These are phyloP conservation scores for Leccinum obscurum DNA, from an alignment of 768 basidiomycete genomes.

Conservation along the genomic window DNA sequence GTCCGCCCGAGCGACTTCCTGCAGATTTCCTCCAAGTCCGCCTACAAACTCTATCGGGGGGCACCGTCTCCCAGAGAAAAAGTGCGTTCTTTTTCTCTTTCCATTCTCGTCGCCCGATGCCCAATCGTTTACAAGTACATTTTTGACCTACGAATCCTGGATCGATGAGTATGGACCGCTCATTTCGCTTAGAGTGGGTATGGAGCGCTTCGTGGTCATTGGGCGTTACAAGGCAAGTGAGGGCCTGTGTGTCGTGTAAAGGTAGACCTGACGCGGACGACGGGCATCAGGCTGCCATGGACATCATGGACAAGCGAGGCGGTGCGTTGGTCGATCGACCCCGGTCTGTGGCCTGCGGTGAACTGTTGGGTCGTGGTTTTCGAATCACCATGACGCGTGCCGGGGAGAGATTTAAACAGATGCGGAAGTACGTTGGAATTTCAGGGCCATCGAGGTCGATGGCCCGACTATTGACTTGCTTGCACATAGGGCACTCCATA, in stretches of 20 bases:
- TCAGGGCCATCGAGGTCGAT: too few species aligned
- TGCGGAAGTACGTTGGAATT: slow-evolving; percentile 44
- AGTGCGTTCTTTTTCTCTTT: slow-evolving; percentile 2
- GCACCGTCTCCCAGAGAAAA: slow-evolving; percentile 5
- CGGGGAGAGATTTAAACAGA: slow-evolving; percentile 53
- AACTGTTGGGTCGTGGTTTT: slow-evolving; percentile 54
- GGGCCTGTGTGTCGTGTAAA: background rate
- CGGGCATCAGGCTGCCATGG: slow-evolving; percentile 46
- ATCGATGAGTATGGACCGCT: slow-evolving; percentile 58
- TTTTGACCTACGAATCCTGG: slow-evolving; percentile 45
- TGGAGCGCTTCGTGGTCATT: slow-evolving; percentile 14
- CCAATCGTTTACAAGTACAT: slow-evolving; percentile 4
- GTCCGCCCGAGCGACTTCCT: background rate
- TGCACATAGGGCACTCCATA: slow-evolving; percentile 31
- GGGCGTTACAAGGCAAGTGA: slow-evolving; percentile 19
- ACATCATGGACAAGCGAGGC: slow-evolving; percentile 50
- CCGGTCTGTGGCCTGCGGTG: slow-evolving; percentile 45
- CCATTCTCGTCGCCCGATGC: background rate
- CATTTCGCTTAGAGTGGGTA: slow-evolving; percentile 50
- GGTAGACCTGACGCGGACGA: background rate
- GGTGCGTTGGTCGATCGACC: slow-evolving; percentile 28
- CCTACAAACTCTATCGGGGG: slow-evolving; percentile 1
- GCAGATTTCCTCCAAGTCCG: slow-evolving; percentile 12
- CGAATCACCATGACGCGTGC: slow-evolving; percentile 46
- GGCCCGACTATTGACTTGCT: background rate